Base-by-base conservation (phyloP, 2,329 filamentous ascomycete species). In the Fusarium succisae region DNA sequence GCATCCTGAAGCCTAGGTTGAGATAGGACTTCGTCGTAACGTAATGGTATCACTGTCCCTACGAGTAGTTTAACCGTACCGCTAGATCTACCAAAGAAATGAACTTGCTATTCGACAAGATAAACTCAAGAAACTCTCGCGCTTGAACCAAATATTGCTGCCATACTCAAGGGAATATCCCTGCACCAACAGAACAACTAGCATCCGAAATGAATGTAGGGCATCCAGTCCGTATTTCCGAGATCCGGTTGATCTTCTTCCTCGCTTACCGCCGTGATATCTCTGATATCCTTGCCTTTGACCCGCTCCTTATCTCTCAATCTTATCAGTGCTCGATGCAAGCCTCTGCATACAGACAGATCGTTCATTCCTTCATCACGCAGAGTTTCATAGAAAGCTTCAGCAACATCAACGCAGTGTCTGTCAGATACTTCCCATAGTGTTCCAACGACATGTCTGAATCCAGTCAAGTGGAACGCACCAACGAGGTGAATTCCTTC, bases 91-190 rank as follows among this genome's bases (percentile, higher is more conserved):
- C 11, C 15, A 8, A 32, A 3, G 14, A 32, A 9, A 32, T 24
- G 22, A 10, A 35, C 5, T 4, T 8, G 10, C 9, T 17, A 13
- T 4, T 5, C 8, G 10, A 20, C 2, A 14, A 35, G 14, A 24
- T 6, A 8, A 38, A 8, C 12, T 20, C 30, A 35, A 51, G 48
- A 24, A 14, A 2, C 15, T 39, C 10, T 17, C 6, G 2, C 3
- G 4, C 6, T 1, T 26, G 9, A n/a, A 1, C 13, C 15, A n/a
- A 3, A 1, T 24, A 18, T 51, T 51, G 0, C 15, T 51, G 1
- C 0, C n/a, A 10, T 24, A 5, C 5, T 38, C 14, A 2, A n/a
- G 14, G 2, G 22, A 3, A 3, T 3, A 14, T 4, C 5, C 4
- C 13, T 11, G 1, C 13, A 15, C 1, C 1, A 8, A 2, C 2